phyloP scores from a whole-genome alignment of 805 yeast species.

The Yarrowia osloensis region DNA sequence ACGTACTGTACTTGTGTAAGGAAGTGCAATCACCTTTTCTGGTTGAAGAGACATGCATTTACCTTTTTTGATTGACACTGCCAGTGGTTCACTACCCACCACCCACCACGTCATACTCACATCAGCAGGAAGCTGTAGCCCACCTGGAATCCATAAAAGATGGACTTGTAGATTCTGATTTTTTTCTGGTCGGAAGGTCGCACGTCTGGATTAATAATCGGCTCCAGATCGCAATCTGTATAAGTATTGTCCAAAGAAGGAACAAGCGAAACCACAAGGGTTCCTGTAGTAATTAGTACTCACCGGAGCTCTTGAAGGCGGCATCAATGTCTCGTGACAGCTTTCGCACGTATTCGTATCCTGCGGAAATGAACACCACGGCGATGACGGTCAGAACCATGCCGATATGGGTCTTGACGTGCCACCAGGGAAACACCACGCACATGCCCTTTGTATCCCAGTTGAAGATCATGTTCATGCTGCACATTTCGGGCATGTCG shows the following conservation, averaged over 20 bases:
- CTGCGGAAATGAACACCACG: slow-evolving; percentile 52
- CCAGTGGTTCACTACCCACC: too few relatives aligned
- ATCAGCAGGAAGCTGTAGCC: slow-evolving; percentile 58
- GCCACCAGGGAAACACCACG: slow-evolving; percentile 80
- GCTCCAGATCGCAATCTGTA: slow-evolving; percentile 28
- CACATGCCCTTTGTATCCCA: slow-evolving; percentile 78
- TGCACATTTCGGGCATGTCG: slow-evolving; percentile 32
- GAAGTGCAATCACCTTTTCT: too few relatives aligned
- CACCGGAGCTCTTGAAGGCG: slow-evolving; percentile 5
- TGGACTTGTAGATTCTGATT: slow-evolving; percentile 30
- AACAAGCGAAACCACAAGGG: background rate
- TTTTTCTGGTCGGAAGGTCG: slow-evolving; percentile 17
- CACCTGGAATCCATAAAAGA: slow-evolving; percentile 63
- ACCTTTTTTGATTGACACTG: too few relatives aligned
- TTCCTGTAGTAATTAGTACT: too few relatives aligned
- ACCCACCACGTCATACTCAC: too few relatives aligned
- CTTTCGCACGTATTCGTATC: slow-evolving; percentile 61
- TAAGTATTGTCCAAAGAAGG: background rate
- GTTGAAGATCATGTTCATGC: slow-evolving; percentile 62
- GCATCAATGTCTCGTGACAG: slow-evolving; percentile 34
- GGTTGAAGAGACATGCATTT: too few relatives aligned
- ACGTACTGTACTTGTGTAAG: too few relatives aligned
- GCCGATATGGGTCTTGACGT: slow-evolving; percentile 54
- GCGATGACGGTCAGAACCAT: slow-evolving; percentile 56
- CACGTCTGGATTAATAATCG: slow-evolving; percentile 1